These are phyloP conservation scores for Geopyxis carbonaria DNA, from an alignment of 495 filamentous ascomycete genomes.

Conservation along the genomic window DNA sequence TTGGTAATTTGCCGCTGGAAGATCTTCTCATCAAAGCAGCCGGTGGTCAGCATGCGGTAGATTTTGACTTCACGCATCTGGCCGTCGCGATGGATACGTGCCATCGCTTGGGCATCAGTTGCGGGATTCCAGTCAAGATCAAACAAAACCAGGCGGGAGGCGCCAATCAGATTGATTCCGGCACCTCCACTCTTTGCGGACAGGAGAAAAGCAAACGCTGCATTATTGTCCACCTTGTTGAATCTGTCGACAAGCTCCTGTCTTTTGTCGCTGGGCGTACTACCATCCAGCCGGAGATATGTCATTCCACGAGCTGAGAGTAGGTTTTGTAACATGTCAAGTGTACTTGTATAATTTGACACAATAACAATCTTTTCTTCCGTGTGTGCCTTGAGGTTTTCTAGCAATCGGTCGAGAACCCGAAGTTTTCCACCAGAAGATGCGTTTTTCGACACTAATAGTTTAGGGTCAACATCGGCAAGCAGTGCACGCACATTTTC, in stretches of 20 bases:
- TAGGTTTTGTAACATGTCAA: conserved; percentile 50
- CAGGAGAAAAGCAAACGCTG: conserved; percentile 52
- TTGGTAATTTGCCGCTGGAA: conserved; percentile 71
- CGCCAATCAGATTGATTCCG: conserved; percentile 64
- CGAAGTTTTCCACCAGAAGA: conserved; percentile 53
- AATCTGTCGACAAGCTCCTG: conserved; percentile 64
- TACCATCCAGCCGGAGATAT: conserved; percentile 58
- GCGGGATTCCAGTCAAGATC: conserved; percentile 76
- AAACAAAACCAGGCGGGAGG: conserved; percentile 57
- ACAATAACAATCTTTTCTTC: conserved; percentile 64
- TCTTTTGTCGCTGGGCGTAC: conserved; percentile 48
- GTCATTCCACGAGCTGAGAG: conserved; percentile 45
- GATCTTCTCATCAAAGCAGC: conserved; percentile 68
- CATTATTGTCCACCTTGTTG: conserved; percentile 35
- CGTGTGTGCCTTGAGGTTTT: conserved; percentile 42
- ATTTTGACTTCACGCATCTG: conserved; percentile 56
- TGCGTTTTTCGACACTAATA: conserved; percentile 40
- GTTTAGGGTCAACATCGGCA: conserved; percentile 38
- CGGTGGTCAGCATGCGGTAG: conserved; percentile 54
- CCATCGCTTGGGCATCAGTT: conserved; percentile 74
- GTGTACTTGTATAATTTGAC: conserved; percentile 65
- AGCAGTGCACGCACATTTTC: conserved; percentile 35
- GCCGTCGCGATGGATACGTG: conserved; percentile 62
- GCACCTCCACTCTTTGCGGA: conserved; percentile 64
- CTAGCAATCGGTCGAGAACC: conserved; percentile 51